Conservation (phyloP, 768 basidiomycete species). For the Pisolithus tinctorius region DNA sequence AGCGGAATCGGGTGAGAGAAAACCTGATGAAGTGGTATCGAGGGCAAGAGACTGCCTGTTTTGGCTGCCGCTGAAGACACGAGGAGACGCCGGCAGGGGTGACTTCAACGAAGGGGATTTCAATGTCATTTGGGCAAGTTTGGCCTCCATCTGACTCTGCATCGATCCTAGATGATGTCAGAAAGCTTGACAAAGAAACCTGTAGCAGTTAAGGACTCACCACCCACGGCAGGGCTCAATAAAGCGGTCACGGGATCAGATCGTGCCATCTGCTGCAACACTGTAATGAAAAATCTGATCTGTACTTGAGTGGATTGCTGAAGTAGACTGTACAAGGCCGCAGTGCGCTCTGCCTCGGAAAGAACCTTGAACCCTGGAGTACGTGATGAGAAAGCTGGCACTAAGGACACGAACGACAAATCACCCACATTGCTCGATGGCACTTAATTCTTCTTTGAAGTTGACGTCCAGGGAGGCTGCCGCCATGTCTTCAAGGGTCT, state of each 20-base stretch:
- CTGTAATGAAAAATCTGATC: conserved; percentile 98
- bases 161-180: conserved; percentile 59
- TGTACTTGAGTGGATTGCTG: conserved; percentile 99
- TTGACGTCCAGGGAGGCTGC: conserved; percentile 97
- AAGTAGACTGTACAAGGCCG: conserved; percentile 98
- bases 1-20: conserved; percentile 85
- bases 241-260: conserved; percentile 96
- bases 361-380: conserved; percentile 94
- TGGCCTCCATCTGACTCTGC: conserved; percentile 97
- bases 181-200: background rate
- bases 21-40: conserved; percentile 52
- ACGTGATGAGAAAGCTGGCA: conserved; percentile 4
- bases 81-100: conserved; percentile 70
- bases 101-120: conserved; percentile 90
- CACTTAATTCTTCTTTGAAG: conserved; percentile 97
- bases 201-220: conserved; percentile 23
- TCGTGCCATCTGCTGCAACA: conserved; percentile 97
- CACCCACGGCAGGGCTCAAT: conserved; percentile 87
- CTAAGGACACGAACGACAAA: background rate
- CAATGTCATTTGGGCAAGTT: conserved; percentile 70
- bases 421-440: conserved; percentile 94
- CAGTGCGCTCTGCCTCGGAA: conserved; percentile 98
- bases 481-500: conserved; percentile 97
- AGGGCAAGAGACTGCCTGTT: conserved; percentile 74
- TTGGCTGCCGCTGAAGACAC: conserved; percentile 56